phyloP scores from a whole-genome alignment of 768 basidiomycete species.

The Hemileccinum rubropunctum region DNA sequence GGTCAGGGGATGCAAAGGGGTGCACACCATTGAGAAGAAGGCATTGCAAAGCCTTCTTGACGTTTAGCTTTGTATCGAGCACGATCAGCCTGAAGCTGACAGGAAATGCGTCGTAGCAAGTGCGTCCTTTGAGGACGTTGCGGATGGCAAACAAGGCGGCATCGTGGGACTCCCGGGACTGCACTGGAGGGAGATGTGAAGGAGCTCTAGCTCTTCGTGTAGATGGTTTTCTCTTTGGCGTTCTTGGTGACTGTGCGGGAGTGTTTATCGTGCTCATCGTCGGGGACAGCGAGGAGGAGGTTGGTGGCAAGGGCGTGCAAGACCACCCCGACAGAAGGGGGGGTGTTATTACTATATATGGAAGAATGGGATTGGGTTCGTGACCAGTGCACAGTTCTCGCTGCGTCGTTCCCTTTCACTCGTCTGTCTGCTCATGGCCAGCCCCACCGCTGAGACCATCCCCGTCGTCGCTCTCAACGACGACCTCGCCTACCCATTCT shows the following conservation, averaged over 20 bases:
- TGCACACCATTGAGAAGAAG: conserved; percentile 71
- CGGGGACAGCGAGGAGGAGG: conserved; percentile 4
- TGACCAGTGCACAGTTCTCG: conserved; percentile 3
- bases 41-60: conserved; percentile 91
- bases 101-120: conserved; percentile 95
- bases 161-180: conserved; percentile 63
- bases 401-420: not conserved
- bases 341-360: conserved; percentile 17
- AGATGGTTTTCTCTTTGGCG: conserved; percentile 53
- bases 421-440: conserved; percentile 3
- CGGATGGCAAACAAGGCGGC: conserved; percentile 70
- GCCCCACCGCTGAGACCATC: not conserved
- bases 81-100: conserved; percentile 96
- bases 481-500: not conserved
- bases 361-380: conserved; percentile 12
- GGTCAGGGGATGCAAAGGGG: not conserved
- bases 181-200: conserved; percentile 56
- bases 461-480: conserved; percentile 4
- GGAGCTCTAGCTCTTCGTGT: conserved; percentile 51
- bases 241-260: conserved; percentile 47
- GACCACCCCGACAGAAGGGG: conserved; percentile 10
- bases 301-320: not conserved
- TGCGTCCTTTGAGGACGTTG: conserved; percentile 77
- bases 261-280: conserved; percentile 46
- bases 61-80: conserved; percentile 91